These are phyloP conservation scores for Wallacemonas sp. DNA, from an alignment of 208 protist genomes.

Conservation along the genomic window DNA sequence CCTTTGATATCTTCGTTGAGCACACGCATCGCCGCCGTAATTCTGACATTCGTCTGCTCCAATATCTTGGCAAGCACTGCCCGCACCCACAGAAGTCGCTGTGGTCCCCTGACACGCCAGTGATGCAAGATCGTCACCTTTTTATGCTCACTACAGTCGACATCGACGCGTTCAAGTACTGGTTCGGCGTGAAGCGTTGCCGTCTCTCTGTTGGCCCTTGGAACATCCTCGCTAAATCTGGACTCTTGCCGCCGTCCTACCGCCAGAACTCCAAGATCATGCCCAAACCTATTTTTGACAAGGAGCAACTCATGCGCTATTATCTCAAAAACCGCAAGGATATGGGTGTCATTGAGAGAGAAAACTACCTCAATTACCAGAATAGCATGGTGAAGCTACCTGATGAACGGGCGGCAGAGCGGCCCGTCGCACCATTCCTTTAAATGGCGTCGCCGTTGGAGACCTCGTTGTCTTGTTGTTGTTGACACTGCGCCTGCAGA, in stretches of 20 bases:
- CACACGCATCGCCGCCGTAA: slow-evolving; percentile 83
- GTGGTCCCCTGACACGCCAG: slow-evolving; percentile 90
- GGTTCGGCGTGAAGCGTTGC: slow-evolving; percentile 91
- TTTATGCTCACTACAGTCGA: slow-evolving; percentile 91
- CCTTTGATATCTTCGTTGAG: slow-evolving; percentile 87
- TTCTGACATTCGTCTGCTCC: slow-evolving; percentile 84
- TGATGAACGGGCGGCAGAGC: slow-evolving; percentile 75
- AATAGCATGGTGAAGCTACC: slow-evolving; percentile 84
- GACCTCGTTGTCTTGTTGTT: slow-evolving; percentile 9
- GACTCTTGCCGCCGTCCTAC: slow-evolving; percentile 80
- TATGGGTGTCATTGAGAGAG: slow-evolving; percentile 43
- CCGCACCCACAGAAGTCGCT: slow-evolving; percentile 93
- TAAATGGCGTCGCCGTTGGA: slow-evolving; percentile 26
- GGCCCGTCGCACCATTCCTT: slow-evolving; percentile 77
- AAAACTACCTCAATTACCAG: slow-evolving; percentile 85
- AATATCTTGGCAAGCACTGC: slow-evolving; percentile 91
- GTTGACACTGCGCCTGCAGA: too few species aligned
- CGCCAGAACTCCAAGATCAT: slow-evolving; percentile 88
- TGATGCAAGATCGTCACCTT: slow-evolving; percentile 88
- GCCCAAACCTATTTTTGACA: slow-evolving; percentile 91
- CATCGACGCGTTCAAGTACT: slow-evolving; percentile 92
- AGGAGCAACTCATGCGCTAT: slow-evolving; percentile 88
- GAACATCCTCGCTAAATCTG: slow-evolving; percentile 85
- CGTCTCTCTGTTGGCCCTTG: slow-evolving; percentile 77
- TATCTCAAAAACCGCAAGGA: slow-evolving; percentile 89